Percentiles rank a stretch among this genome's conserved stretches.
Evolutionary conservation across 257 asterid genomes (phyloP).

Genomic region (Lantana camara): DNA sequence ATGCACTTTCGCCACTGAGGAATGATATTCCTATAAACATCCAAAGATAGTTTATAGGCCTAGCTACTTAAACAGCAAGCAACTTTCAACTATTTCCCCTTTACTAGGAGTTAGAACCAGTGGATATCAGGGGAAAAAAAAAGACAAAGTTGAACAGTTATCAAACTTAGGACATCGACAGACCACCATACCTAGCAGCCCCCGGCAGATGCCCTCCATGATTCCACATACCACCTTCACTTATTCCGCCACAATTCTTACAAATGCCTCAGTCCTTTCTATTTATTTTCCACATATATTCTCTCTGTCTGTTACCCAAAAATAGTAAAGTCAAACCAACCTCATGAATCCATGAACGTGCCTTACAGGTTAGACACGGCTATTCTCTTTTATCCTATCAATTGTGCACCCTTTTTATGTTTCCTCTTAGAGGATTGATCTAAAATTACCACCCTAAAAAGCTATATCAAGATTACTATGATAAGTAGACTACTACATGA

Average conservation of each 20-base stretch:
- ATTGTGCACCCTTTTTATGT: background rate
- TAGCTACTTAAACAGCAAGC: constrained; percentile 19
- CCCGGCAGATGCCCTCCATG: constrained; percentile 6
- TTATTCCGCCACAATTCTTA: constrained; percentile 9
- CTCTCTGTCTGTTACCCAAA: background rate
- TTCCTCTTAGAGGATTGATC: background rate
- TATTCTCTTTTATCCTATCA: background rate
- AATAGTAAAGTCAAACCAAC: constrained; percentile 1
- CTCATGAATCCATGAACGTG: constrained; percentile 7
- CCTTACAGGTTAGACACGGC: background rate
- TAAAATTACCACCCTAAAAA: background rate
- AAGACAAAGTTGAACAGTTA: background rate
- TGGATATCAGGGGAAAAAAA: background rate
- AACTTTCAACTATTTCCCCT: constrained; percentile 7
- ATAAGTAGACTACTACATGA: background rate
- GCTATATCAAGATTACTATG: constrained; percentile 21
- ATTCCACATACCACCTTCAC: background rate
- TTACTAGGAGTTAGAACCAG: constrained; percentile 7
- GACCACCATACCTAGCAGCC: background rate
- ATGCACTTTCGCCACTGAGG: background rate
- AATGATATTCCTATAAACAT: constrained; percentile 19
- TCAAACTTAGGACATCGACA: constrained; percentile 1
- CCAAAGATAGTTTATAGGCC: background rate
- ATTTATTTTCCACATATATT: background rate
- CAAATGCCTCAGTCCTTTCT: background rate